These are phyloP conservation scores for Sordariomycetes sp. DNA, from an alignment of 2,329 filamentous ascomycete genomes.

Conservation along the genomic window DNA sequence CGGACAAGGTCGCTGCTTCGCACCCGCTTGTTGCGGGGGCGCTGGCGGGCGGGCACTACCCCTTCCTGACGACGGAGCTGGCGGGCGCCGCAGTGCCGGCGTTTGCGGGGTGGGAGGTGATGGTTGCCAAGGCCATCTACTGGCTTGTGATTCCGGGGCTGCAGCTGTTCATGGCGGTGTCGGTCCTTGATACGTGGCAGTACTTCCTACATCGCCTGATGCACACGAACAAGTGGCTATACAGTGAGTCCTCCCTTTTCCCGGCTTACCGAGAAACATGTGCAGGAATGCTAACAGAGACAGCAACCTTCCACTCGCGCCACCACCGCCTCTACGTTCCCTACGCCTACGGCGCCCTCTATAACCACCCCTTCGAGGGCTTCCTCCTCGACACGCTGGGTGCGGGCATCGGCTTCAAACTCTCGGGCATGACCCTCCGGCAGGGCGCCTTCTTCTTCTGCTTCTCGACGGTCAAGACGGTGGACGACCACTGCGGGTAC, in stretches of 20 bases:
- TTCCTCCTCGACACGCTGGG: constrained; percentile 88
- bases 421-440: constrained; percentile 68
- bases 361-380: constrained; percentile 91
- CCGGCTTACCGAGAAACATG: constrained; percentile 11
- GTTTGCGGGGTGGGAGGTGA: constrained; percentile 75
- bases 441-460: constrained; percentile 87
- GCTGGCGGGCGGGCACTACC: constrained; percentile 71
- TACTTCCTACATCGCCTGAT: constrained; percentile 94
- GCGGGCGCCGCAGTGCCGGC: constrained; percentile 47
- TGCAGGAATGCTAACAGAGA: constrained; percentile 39
- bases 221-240: constrained; percentile 96
- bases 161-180: constrained; percentile 64
- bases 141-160: constrained; percentile 61
- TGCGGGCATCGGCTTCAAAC: constrained; percentile 70
- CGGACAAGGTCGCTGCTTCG: constrained; percentile 57
- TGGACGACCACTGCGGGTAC: constrained; percentile 96
- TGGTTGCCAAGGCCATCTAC: constrained; percentile 65
- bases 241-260: constrained; percentile 49
- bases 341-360: constrained; percentile 91
- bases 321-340: constrained; percentile 96
- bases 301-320: constrained; percentile 80
- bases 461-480: constrained; percentile 83
- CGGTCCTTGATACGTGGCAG: constrained; percentile 89
- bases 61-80: constrained; percentile 49
- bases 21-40: constrained; percentile 64